Conservation (phyloP, 2,329 filamentous ascomycete genomes). For the Colletotrichum tropicicola region DNA sequence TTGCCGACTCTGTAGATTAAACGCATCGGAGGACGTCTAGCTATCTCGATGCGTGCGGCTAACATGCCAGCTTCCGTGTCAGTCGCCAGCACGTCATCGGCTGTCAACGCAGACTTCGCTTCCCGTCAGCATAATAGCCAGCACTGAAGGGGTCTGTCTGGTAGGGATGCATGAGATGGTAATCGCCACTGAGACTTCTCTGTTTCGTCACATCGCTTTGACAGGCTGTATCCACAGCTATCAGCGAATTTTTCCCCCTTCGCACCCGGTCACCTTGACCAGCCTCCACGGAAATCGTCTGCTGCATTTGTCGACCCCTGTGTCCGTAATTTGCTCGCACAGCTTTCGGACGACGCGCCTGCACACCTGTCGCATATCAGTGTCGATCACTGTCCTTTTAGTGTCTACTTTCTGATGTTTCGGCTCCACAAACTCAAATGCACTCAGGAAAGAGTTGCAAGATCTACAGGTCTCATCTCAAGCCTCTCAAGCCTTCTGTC, state of each 20-base stretch:
- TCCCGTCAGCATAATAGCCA: no score
- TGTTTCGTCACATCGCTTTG: not conserved
- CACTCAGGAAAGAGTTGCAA: conserved; percentile 13
- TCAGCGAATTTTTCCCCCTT: not conserved
- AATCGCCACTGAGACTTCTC: not conserved
- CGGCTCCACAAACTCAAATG: conserved; percentile 22
- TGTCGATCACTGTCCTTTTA: conserved; percentile 18
- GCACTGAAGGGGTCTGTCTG: no score
- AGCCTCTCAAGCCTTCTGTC: conserved; percentile 17
- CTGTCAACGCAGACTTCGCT: not conserved
- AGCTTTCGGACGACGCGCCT: conserved; percentile 14
- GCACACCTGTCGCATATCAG: conserved; percentile 9
- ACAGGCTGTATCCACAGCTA: not conserved
- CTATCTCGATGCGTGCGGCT: conserved; percentile 15
- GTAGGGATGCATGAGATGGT: no score
- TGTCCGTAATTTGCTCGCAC: conserved; percentile 18
- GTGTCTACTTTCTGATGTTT: conserved; percentile 9
- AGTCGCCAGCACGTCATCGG: conserved; percentile 1
- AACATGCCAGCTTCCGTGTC: not conserved
- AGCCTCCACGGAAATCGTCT: not conserved
- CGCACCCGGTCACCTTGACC: not conserved
- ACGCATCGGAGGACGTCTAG: not conserved
- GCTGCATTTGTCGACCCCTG: conserved; percentile 3
- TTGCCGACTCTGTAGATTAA: conserved; percentile 2
- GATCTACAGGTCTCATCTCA: conserved; percentile 29